These are phyloP conservation scores for Colletotrichum sp. DNA, from an alignment of 2,329 filamentous ascomycete genomes.

Conservation along the genomic window DNA sequence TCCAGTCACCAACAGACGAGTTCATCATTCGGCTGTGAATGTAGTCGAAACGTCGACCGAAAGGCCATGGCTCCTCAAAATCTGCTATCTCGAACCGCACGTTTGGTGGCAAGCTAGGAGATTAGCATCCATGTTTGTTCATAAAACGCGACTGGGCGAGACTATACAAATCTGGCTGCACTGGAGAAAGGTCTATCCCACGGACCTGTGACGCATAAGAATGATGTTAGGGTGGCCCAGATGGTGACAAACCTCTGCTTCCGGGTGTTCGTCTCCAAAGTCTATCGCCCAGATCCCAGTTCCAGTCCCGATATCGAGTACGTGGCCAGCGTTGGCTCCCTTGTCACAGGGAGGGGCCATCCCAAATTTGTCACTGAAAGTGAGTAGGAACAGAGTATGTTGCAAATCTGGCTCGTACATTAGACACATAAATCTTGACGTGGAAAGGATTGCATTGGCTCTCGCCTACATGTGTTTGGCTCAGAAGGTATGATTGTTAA, in stretches of 20 bases:
- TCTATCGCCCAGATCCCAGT: conserved; percentile 24
- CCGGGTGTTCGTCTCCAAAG: conserved; percentile 35
- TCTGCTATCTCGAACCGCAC: conserved; percentile 44
- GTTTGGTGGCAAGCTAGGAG: conserved; percentile 39
- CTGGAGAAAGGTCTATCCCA: conserved; percentile 33
- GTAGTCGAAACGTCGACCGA: conserved; percentile 53
- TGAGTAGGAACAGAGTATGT: not conserved
- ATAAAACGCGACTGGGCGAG: not conserved
- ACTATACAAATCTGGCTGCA: conserved; percentile 29
- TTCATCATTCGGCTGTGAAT: conserved; percentile 61
- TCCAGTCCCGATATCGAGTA: conserved; percentile 25
- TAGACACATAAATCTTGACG: not conserved
- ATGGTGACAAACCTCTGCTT: conserved; percentile 17
- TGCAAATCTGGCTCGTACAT: not conserved
- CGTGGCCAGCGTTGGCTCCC: conserved; percentile 1
- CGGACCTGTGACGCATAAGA: conserved; percentile 25
- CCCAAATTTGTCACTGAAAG: not conserved
- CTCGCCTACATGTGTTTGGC: not conserved
- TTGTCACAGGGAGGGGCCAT: not conserved
- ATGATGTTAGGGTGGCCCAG: not conserved
- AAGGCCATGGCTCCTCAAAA: conserved; percentile 28
- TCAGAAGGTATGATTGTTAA: not conserved
- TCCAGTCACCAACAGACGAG: conserved; percentile 59
- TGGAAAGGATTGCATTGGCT: not conserved
- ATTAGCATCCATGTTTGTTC: not conserved